Evolutionary conservation across 768 basidiomycete genomes (phyloP).

Genomic region (Mycena albidolilacea): DNA sequence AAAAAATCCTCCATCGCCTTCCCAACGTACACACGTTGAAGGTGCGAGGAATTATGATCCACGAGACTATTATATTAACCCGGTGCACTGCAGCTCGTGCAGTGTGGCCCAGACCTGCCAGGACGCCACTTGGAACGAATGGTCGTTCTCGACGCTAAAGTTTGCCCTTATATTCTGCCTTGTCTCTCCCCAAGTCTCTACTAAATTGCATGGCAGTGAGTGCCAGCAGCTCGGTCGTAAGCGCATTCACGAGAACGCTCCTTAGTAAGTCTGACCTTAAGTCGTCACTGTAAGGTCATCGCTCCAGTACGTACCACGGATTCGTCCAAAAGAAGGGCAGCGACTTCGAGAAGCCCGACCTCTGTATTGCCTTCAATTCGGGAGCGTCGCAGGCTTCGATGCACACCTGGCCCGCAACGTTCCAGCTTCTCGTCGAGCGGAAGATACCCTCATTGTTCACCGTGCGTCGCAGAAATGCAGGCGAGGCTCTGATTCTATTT

Average conservation of each 20-base stretch:
- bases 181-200: background rate
- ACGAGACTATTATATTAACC: background rate
- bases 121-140: background rate
- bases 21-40: slow-evolving; percentile 43
- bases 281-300: background rate
- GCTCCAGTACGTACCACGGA: slow-evolving; percentile 37
- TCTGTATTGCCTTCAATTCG: slow-evolving; percentile 38
- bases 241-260: slow-evolving; percentile 26
- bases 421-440: slow-evolving; percentile 34
- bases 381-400: slow-evolving; percentile 17
- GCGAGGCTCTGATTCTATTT: background rate
- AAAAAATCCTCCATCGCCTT: slow-evolving; percentile 46
- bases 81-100: slow-evolving; percentile 30
- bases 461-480: slow-evolving; percentile 10
- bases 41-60: slow-evolving; percentile 26
- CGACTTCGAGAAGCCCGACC: slow-evolving; percentile 30
- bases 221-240: slow-evolving; percentile 29
- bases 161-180: slow-evolving; percentile 21
- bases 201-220: slow-evolving; percentile 11
- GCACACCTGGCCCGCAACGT: slow-evolving; percentile 28
- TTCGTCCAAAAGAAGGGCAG: slow-evolving; percentile 24
- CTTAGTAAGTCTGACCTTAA: slow-evolving; percentile 15
- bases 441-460: slow-evolving; percentile 33
- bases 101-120: slow-evolving; percentile 43
- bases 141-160: background rate